These are phyloP conservation scores for Raddia distichophylla DNA, from an alignment of 176 grass and related monocot species.

Conservation along the genomic window DNA sequence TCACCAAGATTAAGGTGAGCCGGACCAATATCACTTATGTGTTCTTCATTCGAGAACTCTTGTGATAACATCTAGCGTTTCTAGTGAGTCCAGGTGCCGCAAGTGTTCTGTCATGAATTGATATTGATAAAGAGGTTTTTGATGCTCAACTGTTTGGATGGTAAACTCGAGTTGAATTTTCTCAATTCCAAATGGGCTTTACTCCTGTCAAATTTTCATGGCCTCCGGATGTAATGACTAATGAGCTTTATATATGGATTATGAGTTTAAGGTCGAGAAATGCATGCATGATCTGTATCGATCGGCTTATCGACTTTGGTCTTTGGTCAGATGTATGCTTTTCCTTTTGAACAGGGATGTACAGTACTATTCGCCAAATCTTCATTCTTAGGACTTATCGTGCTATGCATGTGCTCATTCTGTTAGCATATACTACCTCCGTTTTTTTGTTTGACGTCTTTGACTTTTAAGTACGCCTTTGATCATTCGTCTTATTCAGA, in stretches of 20 bases:
- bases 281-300: not conserved
- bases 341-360: not conserved
- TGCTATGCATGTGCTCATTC: no score
- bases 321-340: not conserved
- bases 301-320: not conserved
- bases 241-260: not conserved
- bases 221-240: not conserved
- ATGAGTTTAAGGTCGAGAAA: not conserved
- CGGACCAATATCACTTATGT: constrained; percentile 62
- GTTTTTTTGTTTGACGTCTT: no score
- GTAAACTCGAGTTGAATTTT: not conserved
- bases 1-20: constrained; percentile 16
- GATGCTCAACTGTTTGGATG: not conserved
- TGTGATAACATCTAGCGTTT: not conserved
- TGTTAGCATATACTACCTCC: no score
- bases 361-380: not conserved
- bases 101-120: not conserved
- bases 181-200: not conserved
- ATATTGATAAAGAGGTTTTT: not conserved
- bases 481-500: no score
- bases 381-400: not conserved
- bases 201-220: not conserved
- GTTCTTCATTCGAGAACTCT: constrained; percentile 38
- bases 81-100: not conserved
- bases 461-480: no score